A percentile compares a stretch with the other conserved stretches of the same genome.
Conservation (phyloP, 805 yeast species). For the Saturnispora dispora region DNA sequence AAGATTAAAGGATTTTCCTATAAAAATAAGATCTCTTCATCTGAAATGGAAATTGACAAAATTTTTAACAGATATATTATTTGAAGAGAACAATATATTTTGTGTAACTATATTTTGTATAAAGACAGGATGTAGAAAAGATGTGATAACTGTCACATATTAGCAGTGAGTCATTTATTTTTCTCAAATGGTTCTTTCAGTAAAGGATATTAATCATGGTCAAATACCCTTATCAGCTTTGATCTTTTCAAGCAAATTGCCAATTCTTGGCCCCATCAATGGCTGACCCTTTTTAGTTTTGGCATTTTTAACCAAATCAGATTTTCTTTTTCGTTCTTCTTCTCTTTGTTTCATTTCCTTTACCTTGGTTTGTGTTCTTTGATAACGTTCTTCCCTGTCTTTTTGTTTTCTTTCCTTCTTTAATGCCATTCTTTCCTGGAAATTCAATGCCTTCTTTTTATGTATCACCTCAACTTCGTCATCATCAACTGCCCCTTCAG, state of each 20-base stretch:
- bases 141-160: background rate
- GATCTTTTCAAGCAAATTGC: conserved; percentile 67
- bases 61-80: conserved; percentile 3
- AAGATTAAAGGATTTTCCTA: background rate
- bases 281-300: conserved; percentile 80
- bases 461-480: conserved; percentile 19
- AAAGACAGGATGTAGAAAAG: background rate
- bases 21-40: background rate
- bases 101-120: background rate
- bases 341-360: conserved; percentile 30
- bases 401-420: conserved; percentile 40
- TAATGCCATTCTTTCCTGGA: conserved; percentile 36
- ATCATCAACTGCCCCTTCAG: background rate
- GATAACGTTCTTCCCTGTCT: conserved; percentile 33
- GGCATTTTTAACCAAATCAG: conserved; percentile 32
- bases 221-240: conserved; percentile 25
- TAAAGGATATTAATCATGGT: background rate
- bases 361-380: conserved; percentile 28
- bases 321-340: conserved; percentile 36
- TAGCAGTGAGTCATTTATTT: background rate
- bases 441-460: conserved; percentile 30
- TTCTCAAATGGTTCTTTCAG: background rate
- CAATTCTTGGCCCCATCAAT: conserved; percentile 81
- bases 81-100: background rate
- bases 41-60: background rate